Evolutionary conservation across 2,329 filamentous ascomycete genomes (phyloP).

Genomic region (Pyrenochaeta sp.): DNA sequence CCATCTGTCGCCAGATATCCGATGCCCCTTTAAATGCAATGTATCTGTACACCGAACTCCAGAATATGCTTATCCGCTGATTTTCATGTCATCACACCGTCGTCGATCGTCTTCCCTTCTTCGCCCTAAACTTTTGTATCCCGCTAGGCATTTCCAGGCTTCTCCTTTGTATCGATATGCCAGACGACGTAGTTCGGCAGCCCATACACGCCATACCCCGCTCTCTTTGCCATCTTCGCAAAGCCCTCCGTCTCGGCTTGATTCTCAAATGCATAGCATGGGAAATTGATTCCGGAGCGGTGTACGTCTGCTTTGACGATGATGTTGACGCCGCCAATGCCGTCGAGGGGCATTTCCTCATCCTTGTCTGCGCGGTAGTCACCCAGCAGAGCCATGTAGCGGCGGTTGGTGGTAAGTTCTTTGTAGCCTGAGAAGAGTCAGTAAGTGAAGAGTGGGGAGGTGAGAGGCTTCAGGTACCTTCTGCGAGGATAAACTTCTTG

Average conservation of each 20-base stretch:
- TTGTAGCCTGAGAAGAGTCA: conserved; percentile 73
- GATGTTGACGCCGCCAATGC: conserved; percentile 96
- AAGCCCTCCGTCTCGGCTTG: conserved; percentile 99
- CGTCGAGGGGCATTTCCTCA: conserved; percentile 89
- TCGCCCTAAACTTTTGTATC: too few species aligned
- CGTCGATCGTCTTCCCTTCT: too few species aligned
- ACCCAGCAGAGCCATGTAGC: conserved; percentile 89
- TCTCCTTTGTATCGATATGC: conserved; percentile 97
- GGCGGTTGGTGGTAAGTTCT: conserved; percentile 88
- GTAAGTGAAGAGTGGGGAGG: background rate
- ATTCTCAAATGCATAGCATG: conserved; percentile 95
- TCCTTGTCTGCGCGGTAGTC: conserved; percentile 94
- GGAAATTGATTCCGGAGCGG: conserved; percentile 96
- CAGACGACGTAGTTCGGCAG: conserved; percentile 98
- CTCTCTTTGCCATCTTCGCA: conserved; percentile 97
- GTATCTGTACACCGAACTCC: background rate
- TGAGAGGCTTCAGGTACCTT: conserved; percentile 66
- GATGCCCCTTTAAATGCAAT: too few species aligned
- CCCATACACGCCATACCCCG: conserved; percentile 90
- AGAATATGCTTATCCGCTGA: background rate
- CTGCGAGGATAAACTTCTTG: conserved; percentile 84
- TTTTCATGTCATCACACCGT: background rate
- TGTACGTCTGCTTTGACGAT: conserved; percentile 98
- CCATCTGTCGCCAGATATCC: too few species aligned
- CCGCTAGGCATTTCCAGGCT: conserved; percentile 74